phyloP scores from a whole-genome alignment of 2,329 filamentous ascomycete species.

The Trichoderma koningiopsis region DNA sequence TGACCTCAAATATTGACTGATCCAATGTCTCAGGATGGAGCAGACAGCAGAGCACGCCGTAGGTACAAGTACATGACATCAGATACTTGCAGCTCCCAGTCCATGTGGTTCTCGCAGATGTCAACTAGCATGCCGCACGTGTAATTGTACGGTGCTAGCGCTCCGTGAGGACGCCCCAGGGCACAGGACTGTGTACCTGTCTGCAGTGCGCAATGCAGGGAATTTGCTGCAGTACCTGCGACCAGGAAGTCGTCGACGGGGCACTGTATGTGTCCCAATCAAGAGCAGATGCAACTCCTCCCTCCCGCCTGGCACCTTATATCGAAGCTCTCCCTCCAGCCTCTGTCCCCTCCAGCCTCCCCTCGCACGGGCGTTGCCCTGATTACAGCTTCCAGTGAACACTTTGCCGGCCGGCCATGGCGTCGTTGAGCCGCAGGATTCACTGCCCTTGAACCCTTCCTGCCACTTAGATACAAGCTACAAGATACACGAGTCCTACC shows the following conservation, averaged over 20 bases:
- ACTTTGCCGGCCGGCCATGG: not conserved
- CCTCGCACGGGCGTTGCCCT: conserved; percentile 7
- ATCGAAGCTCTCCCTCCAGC: conserved; percentile 3
- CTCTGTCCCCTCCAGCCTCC: not conserved
- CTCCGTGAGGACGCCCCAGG: not conserved
- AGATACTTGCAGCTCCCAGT: not conserved
- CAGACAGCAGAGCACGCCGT: not conserved
- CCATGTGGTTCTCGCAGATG: not conserved
- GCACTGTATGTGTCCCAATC: not conserved
- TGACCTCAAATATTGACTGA: not conserved
- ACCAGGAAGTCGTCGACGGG: not conserved
- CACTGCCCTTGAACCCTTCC: conserved; percentile 1
- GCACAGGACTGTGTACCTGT: not conserved
- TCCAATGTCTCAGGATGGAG: not conserved
- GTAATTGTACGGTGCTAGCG: not conserved
- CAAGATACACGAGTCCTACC: not conserved
- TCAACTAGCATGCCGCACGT: not conserved
- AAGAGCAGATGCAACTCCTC: not conserved
- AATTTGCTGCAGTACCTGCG: not conserved
- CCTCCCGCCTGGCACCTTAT: not conserved
- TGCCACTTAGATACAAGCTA: not conserved
- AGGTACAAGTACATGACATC: too few species aligned
- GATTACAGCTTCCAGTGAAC: not conserved
- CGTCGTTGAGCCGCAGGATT: conserved; percentile 14
- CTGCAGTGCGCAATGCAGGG: not conserved